These are phyloP conservation scores for Fusarium camptoceras DNA, from an alignment of 2,329 filamentous ascomycete species.

Conservation along the genomic window DNA sequence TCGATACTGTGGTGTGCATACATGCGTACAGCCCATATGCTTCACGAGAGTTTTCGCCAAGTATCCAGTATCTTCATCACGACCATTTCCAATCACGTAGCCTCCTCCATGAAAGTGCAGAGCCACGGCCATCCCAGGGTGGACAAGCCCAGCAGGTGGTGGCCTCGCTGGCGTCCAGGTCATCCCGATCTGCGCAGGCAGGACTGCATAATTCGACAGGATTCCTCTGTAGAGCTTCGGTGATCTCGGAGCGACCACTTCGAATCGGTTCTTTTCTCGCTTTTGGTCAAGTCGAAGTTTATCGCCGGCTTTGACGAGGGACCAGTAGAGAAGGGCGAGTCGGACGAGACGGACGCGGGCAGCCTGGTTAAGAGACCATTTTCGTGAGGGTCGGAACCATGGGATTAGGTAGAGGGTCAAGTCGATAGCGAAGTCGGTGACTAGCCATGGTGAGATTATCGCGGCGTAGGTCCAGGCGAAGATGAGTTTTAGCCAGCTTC, in stretches of 20 bases:
- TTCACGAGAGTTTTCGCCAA: conserved; percentile 24
- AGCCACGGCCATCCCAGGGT: conserved; percentile 13
- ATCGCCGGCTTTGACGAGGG: conserved; percentile 27
- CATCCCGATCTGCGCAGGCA: conserved; percentile 29
- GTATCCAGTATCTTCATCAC: conserved; percentile 37
- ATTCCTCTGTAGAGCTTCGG: conserved; percentile 32
- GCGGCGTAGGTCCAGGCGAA: conserved; percentile 10
- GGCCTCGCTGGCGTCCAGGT: conserved; percentile 39
- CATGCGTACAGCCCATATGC: conserved; percentile 38
- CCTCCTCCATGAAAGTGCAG: conserved; percentile 40
- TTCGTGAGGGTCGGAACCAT: conserved; percentile 2
- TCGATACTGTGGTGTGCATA: conserved; percentile 40
- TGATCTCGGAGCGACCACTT: conserved; percentile 26
- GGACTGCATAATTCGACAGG: conserved; percentile 9
- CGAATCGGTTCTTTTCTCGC: conserved; percentile 36
- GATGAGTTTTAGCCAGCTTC: neutral
- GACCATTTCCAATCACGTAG: conserved; percentile 38
- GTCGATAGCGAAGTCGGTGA: conserved; percentile 30
- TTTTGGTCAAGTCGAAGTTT: conserved; percentile 10
- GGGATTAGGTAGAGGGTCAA: conserved; percentile 28
- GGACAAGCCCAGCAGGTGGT: conserved; percentile 22
- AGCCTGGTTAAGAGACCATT: conserved; percentile 36
- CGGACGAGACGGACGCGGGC: conserved; percentile 33
- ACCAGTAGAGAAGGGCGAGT: conserved; percentile 40
- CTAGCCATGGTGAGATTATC: conserved; percentile 25